Percentiles rank a stretch among this genome's conserved stretches.
Evolutionary conservation across 441 rosid species (phyloP).

Genomic region (Pelargonium fulgidum): DNA sequence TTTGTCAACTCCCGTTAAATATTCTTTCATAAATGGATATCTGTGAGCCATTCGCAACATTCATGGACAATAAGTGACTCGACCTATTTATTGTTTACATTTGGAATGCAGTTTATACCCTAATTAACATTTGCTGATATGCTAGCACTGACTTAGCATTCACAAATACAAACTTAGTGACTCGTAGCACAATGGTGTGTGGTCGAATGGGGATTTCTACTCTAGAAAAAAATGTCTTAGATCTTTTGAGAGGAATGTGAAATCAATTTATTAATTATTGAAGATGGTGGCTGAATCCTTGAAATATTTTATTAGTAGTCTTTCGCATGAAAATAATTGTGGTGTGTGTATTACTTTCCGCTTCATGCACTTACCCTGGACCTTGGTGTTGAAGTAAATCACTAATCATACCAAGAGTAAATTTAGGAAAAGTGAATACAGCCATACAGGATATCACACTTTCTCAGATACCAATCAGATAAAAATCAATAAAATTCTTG

Average conservation of each 20-base stretch:
- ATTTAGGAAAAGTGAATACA: neutral
- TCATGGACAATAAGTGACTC: neutral
- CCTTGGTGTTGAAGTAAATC: neutral
- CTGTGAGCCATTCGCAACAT: neutral
- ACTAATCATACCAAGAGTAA: neutral
- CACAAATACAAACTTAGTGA: neutral
- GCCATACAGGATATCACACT: neutral
- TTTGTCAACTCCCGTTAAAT: slow-evolving; percentile 7
- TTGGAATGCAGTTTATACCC: neutral
- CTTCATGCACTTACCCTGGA: neutral
- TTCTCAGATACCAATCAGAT: too few species aligned
- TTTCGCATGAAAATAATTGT: neutral
- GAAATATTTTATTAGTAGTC: neutral
- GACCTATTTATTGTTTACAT: neutral
- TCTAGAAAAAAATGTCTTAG: neutral
- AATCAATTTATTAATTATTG: neutral
- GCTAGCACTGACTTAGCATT: neutral
- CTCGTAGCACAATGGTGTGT: neutral
- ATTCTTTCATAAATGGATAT: slow-evolving; percentile 10
- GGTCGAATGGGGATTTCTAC: neutral
- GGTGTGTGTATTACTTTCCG: neutral
- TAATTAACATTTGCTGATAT: neutral
- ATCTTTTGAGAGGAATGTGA: neutral
- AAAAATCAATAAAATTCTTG: neutral
- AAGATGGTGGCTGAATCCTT: neutral